Evolutionary conservation across 768 basidiomycete genomes (phyloP), one percentile per base, ranked within the genome.

Genomic region (Candolleomyces efflorescens): DNA sequence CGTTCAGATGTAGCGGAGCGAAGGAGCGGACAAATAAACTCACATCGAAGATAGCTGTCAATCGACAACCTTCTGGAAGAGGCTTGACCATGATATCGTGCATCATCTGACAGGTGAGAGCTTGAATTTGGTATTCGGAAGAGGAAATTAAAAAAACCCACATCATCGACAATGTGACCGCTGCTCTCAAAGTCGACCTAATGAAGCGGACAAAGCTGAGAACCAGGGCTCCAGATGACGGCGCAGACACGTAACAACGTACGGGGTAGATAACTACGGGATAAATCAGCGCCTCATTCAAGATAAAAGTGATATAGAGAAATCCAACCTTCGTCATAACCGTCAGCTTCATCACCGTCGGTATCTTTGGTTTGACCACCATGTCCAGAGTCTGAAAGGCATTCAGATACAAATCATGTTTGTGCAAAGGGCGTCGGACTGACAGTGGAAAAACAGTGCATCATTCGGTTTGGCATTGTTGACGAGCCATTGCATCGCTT

Each of bases 401-500:
- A 44, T 22, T 55, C 51, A 54, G 22, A 59, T 44, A 53, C 22
- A 13, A 36, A 48, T 36, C 15, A 45, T 20, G 39, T 32, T 6
- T 24, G 32, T 3, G 48, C 39, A 26, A 3, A 15, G 18, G 26
- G 13, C 1, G n/a, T n/a, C n/a, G n/a, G n/a, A 70, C 82, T 56
- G 58, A 89, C 90, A 95, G 62, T 94, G 94, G 79, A 95, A 90
- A 77, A 94, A 94, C 32, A 95, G 75, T 3, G 94, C 86, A 64
- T 96, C 93, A 61, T 94, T 87, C 1, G 91, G 84, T 17, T 75
- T 73, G 12, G 95, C 94, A 60, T 79, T 87, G 15, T 71, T 73
- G 17, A 94, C 91, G n/a, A 99, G 85, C 95, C 94, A 98, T 59
- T 84, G 79, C 92, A 96, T 95, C 4, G 89, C 94, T 46, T 79